phyloP scores from a whole-genome alignment of 345 rosid genomes.

The Lumnitzera racemosa region DNA sequence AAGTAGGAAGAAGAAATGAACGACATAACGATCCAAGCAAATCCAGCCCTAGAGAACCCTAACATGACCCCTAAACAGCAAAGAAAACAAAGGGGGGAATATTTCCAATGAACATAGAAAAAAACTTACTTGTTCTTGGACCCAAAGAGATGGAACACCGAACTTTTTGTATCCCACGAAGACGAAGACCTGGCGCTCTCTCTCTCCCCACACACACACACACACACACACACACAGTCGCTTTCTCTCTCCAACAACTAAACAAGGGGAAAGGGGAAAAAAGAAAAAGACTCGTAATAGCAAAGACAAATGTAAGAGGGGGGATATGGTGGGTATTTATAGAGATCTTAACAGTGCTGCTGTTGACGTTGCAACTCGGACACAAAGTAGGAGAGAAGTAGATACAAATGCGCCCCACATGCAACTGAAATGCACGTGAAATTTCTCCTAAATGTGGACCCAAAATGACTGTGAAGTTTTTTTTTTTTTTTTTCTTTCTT shows the following conservation, averaged over 20 bases:
- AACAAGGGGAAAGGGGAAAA: too few species aligned
- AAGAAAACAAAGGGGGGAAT: too few species aligned
- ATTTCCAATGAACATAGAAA: background rate
- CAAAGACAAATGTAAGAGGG: background rate
- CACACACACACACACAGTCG: background rate
- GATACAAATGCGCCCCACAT: conserved; percentile 11
- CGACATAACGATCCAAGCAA: too few species aligned
- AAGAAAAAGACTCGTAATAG: too few species aligned
- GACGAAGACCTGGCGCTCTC: background rate
- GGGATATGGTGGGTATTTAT: conserved; percentile 4
- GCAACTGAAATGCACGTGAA: conserved; percentile 7
- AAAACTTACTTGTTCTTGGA: conserved; percentile 1
- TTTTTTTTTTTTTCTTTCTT: too few species aligned
- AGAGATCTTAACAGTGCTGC: background rate
- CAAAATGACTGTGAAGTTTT: too few species aligned
- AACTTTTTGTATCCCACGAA: too few species aligned
- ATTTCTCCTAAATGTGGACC: background rate
- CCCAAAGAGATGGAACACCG: background rate
- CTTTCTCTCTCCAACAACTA: conserved; percentile 5
- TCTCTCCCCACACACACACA: background rate
- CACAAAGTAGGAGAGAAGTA: conserved; percentile 5
- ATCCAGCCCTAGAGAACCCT: too few species aligned
- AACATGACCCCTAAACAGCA: too few species aligned
- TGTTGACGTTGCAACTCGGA: conserved; percentile 6
- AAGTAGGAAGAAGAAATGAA: too few species aligned